Percentiles rank a stretch among this genome's conserved stretches.
Evolutionary conservation across 2,329 filamentous ascomycete species (phyloP).

Genomic region (Golovinomyces cichoracearum): DNA sequence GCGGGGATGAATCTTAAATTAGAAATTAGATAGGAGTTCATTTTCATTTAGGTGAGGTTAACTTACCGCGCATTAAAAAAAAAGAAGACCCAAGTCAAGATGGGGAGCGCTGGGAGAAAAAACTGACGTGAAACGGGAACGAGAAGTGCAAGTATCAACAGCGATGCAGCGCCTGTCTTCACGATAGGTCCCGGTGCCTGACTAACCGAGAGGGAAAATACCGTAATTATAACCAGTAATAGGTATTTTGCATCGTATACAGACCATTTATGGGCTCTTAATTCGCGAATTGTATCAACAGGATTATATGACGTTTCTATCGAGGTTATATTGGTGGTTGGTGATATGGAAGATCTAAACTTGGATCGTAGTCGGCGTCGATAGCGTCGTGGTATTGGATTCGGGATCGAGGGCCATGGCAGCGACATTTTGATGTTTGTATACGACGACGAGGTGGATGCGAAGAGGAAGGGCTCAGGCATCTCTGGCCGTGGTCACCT

Average conservation of each 20-base stretch:
- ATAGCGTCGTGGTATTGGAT: slow-evolving; percentile 35
- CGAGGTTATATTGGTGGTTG: slow-evolving; percentile 44
- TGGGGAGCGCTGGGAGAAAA: slow-evolving; percentile 63
- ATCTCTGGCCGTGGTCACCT: slow-evolving; percentile 4
- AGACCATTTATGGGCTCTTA: slow-evolving; percentile 57
- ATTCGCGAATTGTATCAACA: slow-evolving; percentile 45
- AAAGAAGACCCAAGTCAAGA: slow-evolving; percentile 66
- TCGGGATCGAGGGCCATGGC: slow-evolving; percentile 22
- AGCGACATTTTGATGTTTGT: slow-evolving; percentile 17
- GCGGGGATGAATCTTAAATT: slow-evolving; percentile 64
- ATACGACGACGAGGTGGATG: slow-evolving; percentile 9
- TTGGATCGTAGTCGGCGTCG: slow-evolving; percentile 43
- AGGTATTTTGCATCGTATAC: slow-evolving; percentile 68
- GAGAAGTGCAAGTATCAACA: slow-evolving; percentile 42
- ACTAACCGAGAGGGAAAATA: slow-evolving; percentile 66
- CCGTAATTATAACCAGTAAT: slow-evolving; percentile 42
- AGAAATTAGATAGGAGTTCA: slow-evolving; percentile 4
- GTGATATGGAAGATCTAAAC: slow-evolving; percentile 37
- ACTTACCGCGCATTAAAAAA: slow-evolving; percentile 56
- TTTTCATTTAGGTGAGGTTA: neutral
- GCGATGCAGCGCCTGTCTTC: slow-evolving; percentile 46
- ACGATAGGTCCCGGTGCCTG: slow-evolving; percentile 50
- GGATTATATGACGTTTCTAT: slow-evolving; percentile 66
- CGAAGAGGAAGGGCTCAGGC: slow-evolving; percentile 9
- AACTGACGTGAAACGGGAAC: slow-evolving; percentile 76